These are phyloP conservation scores for Fusarium sp. DNA, from an alignment of 2,329 filamentous ascomycete species.

Conservation along the genomic window DNA sequence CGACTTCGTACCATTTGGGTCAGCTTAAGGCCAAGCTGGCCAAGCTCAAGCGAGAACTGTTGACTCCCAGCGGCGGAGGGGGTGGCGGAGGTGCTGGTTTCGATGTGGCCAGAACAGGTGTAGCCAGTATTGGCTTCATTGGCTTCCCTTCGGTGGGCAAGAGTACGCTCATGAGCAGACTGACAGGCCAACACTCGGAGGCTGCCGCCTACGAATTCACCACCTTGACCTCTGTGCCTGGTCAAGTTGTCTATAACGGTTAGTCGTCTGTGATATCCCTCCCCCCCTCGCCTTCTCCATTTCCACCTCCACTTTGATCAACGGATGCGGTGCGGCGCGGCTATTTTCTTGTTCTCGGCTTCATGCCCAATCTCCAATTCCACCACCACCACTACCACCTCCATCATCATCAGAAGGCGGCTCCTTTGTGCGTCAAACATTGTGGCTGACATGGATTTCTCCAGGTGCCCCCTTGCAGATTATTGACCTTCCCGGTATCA, in stretches of 20 bases:
- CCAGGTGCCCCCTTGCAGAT: constrained; percentile 92
- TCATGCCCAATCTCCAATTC: constrained; percentile 27
- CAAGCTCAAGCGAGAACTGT: constrained; percentile 94
- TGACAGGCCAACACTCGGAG: constrained; percentile 98
- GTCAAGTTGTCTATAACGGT: constrained; percentile 94
- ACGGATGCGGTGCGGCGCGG: neutral
- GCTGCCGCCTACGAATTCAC: constrained; percentile 98
- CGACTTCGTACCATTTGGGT: constrained; percentile 90
- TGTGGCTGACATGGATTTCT: constrained; percentile 33
- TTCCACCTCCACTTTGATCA: constrained; percentile 7
- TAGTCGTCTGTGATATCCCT: constrained; percentile 34
- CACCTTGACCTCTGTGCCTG: constrained; percentile 95
- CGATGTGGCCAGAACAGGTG: constrained; percentile 97
- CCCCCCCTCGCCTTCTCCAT: neutral
- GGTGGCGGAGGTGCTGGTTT: constrained; percentile 84
- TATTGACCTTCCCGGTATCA: constrained; percentile 97
- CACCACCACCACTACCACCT: neutral
- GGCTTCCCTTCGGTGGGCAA: constrained; percentile 98
- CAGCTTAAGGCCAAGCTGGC: constrained; percentile 98
- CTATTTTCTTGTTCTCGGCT: constrained; percentile 10
- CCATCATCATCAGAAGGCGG: neutral
- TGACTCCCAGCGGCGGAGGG: constrained; percentile 85
- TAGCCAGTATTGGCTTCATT: constrained; percentile 96
- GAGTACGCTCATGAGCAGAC: constrained; percentile 93
- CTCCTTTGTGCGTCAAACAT: constrained; percentile 14